Evolutionary conservation across 306 rosid species (phyloP).

Genomic region (Citrullus mucosospermus): DNA sequence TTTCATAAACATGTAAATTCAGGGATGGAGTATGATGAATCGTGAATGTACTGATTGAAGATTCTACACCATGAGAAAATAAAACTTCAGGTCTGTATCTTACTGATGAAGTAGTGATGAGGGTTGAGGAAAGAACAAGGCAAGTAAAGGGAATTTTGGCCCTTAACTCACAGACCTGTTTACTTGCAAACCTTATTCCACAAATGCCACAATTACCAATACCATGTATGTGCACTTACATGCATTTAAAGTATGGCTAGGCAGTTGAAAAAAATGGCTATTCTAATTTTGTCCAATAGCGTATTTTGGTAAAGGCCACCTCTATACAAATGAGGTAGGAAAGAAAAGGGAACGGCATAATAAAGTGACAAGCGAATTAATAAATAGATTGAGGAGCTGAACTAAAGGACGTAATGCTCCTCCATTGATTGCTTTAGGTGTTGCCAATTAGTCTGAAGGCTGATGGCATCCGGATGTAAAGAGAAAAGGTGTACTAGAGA

Average conservation of each 20-base stretch:
- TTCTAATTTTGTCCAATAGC: not conserved
- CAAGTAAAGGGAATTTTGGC: not conserved
- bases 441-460: not conserved
- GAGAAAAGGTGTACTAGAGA: not conserved
- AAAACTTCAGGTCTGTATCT: not conserved
- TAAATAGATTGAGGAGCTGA: not conserved
- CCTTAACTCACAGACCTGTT: not conserved
- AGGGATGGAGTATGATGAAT: not conserved
- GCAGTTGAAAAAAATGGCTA: not conserved
- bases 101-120: not conserved
- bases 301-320: not conserved
- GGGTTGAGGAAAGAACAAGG: not conserved
- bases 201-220: not conserved
- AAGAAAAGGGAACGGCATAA: not conserved
- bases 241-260: not conserved
- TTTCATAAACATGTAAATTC: not conserved
- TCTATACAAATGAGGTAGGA: not conserved
- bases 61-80: not conserved
- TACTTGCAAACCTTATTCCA: not conserved
- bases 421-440: not conserved
- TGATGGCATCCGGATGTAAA: not conserved
- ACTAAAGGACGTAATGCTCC: not conserved
- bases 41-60: not conserved
- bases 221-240: not conserved
- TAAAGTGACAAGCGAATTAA: not conserved